Evolutionary conservation across 2,329 filamentous ascomycete genomes (phyloP).

Genomic region (Fusarium stilboides): DNA sequence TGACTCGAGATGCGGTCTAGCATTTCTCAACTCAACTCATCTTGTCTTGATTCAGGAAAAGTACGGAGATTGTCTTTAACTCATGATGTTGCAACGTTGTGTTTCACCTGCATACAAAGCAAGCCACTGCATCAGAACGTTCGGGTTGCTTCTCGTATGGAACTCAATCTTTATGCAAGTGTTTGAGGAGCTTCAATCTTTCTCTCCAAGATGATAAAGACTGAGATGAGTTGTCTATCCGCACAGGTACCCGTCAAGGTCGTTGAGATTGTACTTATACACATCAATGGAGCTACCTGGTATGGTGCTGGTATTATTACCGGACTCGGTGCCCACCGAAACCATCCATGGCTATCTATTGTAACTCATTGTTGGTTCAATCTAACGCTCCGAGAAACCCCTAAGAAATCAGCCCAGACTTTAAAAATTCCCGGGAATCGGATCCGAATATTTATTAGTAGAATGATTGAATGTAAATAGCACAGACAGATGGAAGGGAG

Average conservation of each 20-base stretch:
- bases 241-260: constrained; percentile 31
- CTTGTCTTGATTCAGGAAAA: constrained; percentile 16
- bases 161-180: constrained; percentile 31
- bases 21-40: constrained; percentile 3
- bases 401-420: constrained; percentile 23
- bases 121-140: constrained; percentile 45
- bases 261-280: constrained; percentile 7
- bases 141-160: constrained; percentile 19
- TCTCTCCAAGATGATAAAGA: neutral
- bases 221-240: neutral
- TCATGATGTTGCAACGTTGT: constrained; percentile 32
- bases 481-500: constrained; percentile 38
- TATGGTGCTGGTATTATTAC: constrained; percentile 7
- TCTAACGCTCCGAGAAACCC: constrained; percentile 17
- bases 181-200: constrained; percentile 18
- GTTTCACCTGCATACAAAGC: constrained; percentile 41
- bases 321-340: constrained; percentile 15
- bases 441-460: constrained; percentile 27
- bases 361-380: constrained; percentile 13
- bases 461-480: constrained; percentile 25
- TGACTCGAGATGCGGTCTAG: constrained; percentile 5
- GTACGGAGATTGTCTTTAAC: constrained; percentile 17
- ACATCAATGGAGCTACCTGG: constrained; percentile 17
- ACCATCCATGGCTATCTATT: neutral
- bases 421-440: constrained; percentile 28